Conservation (phyloP, 768 basidiomycete species). For the Suillus plorans region DNA sequence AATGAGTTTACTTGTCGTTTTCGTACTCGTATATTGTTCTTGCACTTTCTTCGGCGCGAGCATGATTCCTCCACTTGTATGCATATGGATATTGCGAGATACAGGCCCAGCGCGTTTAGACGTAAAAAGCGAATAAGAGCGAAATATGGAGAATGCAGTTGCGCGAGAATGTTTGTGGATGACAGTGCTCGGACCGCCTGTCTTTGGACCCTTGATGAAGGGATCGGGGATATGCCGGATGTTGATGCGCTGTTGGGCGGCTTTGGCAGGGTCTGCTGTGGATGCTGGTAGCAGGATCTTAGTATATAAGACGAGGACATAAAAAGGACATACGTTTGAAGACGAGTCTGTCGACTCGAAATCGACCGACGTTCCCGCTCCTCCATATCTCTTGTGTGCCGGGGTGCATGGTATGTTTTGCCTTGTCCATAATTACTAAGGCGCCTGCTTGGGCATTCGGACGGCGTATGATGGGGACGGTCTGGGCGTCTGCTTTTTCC, state of each 20-base stretch:
- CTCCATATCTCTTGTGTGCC: conserved; percentile 62
- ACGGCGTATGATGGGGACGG: conserved; percentile 18
- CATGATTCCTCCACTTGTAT: conserved; percentile 46
- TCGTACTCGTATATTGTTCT: conserved; percentile 74
- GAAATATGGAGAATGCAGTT: conserved; percentile 75
- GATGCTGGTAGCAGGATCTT: conserved; percentile 26
- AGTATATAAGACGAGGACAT: background rate
- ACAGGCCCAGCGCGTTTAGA: conserved; percentile 13
- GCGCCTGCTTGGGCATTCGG: conserved; percentile 14
- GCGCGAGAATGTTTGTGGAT: conserved; percentile 85
- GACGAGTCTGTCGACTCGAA: conserved; percentile 52
- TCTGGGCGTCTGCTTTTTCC: conserved; percentile 43
- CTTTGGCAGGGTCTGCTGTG: conserved; percentile 51
- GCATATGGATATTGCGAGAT: conserved; percentile 22
- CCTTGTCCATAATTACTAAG: conserved; percentile 15
- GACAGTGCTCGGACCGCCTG: conserved; percentile 60
- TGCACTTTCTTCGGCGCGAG: conserved; percentile 77
- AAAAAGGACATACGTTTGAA: conserved; percentile 33
- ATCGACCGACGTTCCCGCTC: conserved; percentile 61
- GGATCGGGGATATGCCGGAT: conserved; percentile 56
- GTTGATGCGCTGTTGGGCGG: conserved; percentile 67
- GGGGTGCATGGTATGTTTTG: conserved; percentile 19
- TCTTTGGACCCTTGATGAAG: conserved; percentile 39
- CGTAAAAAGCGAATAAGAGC: conserved; percentile 46
- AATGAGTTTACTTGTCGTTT: conserved; percentile 64